phyloP scores from a whole-genome alignment of 1,139 yeast genomes.

The Candida sanyaensis region DNA sequence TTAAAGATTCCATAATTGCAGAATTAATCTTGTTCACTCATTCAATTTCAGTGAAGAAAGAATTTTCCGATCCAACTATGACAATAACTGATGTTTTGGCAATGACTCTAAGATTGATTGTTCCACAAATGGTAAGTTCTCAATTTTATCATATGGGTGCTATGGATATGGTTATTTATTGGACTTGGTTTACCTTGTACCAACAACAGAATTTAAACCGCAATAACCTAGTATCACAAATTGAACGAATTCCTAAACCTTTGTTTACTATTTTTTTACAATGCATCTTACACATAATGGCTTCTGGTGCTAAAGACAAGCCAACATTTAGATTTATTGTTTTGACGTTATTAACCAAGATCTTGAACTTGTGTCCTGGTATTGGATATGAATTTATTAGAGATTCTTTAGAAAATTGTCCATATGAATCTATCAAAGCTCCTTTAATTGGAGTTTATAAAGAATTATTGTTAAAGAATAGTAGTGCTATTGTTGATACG shows the following conservation, averaged over 20 bases:
- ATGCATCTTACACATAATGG: slow-evolving; percentile 28
- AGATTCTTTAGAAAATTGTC: slow-evolving; percentile 70
- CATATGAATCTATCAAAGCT: slow-evolving; percentile 60
- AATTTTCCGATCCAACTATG: slow-evolving; percentile 19
- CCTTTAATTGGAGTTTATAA: slow-evolving; percentile 68
- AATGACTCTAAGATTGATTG: slow-evolving; percentile 31
- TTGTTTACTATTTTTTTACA: slow-evolving; percentile 38
- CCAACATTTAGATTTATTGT: slow-evolving; percentile 28
- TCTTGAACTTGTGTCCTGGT: slow-evolving; percentile 60
- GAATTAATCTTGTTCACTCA: slow-evolving; percentile 30
- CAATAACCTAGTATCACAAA: slow-evolving; percentile 21
- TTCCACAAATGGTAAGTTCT: slow-evolving; percentile 40
- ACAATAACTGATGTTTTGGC: slow-evolving; percentile 36
- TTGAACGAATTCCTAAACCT: slow-evolving; percentile 32
- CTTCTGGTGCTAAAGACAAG: slow-evolving; percentile 12
- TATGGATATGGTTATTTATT: slow-evolving; percentile 35
- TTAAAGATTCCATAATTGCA: slow-evolving; percentile 35
- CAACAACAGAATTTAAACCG: slow-evolving; percentile 14
- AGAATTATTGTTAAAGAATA: slow-evolving; percentile 48
- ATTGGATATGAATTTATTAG: slow-evolving; percentile 59
- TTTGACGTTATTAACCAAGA: slow-evolving; percentile 54
- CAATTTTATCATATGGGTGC: slow-evolving; percentile 23
- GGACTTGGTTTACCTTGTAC: slow-evolving; percentile 44
- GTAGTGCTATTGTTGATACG: slow-evolving; percentile 8
- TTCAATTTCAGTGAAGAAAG: slow-evolving; percentile 17